Evolutionary conservation across 495 filamentous ascomycete species (phyloP).

Genomic region (Haplographium delicatum): DNA sequence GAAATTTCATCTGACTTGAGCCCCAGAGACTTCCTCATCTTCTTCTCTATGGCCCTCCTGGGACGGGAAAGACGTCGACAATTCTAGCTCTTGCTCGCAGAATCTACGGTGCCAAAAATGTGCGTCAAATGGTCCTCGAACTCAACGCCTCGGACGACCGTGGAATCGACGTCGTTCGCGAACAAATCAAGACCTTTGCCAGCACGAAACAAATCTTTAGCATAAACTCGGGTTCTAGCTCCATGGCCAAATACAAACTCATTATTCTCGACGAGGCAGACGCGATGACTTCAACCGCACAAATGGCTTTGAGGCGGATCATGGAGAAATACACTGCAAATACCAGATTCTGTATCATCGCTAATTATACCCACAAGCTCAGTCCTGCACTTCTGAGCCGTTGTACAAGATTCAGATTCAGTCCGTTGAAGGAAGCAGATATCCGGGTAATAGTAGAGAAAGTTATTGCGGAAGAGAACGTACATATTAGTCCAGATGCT

Average conservation of each 20-base stretch:
- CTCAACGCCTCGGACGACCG: slow-evolving; percentile 95
- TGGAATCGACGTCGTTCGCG: slow-evolving; percentile 96
- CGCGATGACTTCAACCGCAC: slow-evolving; percentile 93
- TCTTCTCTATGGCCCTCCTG: slow-evolving; percentile 94
- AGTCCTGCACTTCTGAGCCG: slow-evolving; percentile 87
- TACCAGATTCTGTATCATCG: slow-evolving; percentile 96
- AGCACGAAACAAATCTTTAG: slow-evolving; percentile 61
- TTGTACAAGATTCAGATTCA: slow-evolving; percentile 94
- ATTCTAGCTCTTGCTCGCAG: slow-evolving; percentile 83
- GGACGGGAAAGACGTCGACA: slow-evolving; percentile 96
- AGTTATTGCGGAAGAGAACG: slow-evolving; percentile 81
- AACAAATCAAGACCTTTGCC: slow-evolving; percentile 99
- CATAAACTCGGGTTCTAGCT: slow-evolving; percentile 56
- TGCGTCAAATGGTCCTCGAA: slow-evolving; percentile 97
- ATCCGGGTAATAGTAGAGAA: slow-evolving; percentile 80
- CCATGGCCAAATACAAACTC: slow-evolving; percentile 67
- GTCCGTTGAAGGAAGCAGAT: slow-evolving; percentile 81
- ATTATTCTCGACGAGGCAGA: slow-evolving; percentile 98
- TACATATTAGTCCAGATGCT: slow-evolving; percentile 77
- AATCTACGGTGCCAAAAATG: slow-evolving; percentile 88
- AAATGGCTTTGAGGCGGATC: slow-evolving; percentile 94
- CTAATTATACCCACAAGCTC: slow-evolving; percentile 99
- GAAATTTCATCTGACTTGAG: not conserved
- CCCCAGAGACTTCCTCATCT: slow-evolving; percentile 81
- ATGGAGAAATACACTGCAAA: slow-evolving; percentile 99